Percentiles rank a stretch among this genome's conserved stretches.
These are phyloP conservation scores for Secale cereale DNA, from an alignment of 176 grass and related monocot genomes.

Conservation along the genomic window DNA sequence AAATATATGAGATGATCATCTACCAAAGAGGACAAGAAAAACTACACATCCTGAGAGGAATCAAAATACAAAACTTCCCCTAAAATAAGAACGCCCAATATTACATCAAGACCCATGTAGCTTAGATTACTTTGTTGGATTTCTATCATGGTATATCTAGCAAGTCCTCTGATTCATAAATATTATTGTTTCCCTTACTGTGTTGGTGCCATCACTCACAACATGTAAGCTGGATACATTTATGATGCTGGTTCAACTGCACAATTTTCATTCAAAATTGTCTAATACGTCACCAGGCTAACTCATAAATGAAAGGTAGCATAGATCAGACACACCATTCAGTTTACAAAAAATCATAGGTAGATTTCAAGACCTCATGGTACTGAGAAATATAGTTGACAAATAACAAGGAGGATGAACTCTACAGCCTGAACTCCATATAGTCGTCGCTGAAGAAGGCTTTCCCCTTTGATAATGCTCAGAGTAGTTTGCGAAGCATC, in stretches of 20 bases:
- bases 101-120: not conserved
- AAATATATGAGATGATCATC: conserved; percentile 35
- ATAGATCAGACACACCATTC: not conserved
- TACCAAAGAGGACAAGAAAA: not conserved
- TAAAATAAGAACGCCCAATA: not conserved
- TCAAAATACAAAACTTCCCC: not conserved
- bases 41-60: not conserved
- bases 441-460: not conserved
- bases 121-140: conserved; percentile 3
- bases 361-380: not conserved
- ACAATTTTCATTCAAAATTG: not conserved
- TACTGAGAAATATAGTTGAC: not conserved
- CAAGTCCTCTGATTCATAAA: not conserved
- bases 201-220: not conserved
- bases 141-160: not conserved
- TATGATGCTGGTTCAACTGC: not conserved
- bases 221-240: not conserved
- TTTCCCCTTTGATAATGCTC: not conserved
- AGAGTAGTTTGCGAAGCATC: not conserved
- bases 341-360: conserved; percentile 9
- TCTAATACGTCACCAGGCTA: not conserved
- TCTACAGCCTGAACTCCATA: not conserved
- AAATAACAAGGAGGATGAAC: conserved; percentile 1
- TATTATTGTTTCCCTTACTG: not conserved
- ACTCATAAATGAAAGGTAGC: not conserved